A percentile compares a stretch with the other conserved stretches of the same genome.
Evolutionary conservation across 345 rosid genomes (phyloP).

Genomic region (Boechera stricta): DNA sequence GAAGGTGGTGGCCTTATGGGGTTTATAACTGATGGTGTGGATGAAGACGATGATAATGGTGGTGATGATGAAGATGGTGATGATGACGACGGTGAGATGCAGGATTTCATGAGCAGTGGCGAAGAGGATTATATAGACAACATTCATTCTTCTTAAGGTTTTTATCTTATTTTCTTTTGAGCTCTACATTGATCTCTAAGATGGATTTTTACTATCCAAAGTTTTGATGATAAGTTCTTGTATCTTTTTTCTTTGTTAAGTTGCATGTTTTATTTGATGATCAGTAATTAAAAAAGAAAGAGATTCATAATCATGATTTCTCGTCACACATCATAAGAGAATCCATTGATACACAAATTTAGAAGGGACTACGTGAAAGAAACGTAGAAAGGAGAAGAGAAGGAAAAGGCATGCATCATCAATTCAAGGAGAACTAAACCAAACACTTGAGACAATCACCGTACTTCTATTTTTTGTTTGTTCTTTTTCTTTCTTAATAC

Average conservation of each 20-base stretch:
- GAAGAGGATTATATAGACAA: slow-evolving; percentile 69
- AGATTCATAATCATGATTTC: background rate
- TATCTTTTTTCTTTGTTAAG: background rate
- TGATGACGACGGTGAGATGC: slow-evolving; percentile 59
- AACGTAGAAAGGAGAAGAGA: background rate
- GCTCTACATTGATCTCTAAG: slow-evolving; percentile 15
- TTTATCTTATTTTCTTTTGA: slow-evolving; percentile 1
- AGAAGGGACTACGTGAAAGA: background rate
- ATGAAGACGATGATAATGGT: slow-evolving; percentile 63
- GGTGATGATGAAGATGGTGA: slow-evolving; percentile 71
- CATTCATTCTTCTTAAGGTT: slow-evolving; percentile 53
- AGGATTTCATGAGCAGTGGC: slow-evolving; percentile 80
- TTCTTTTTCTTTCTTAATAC: slow-evolving; percentile 27
- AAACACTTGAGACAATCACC: slow-evolving; percentile 36
- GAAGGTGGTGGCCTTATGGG: slow-evolving; percentile 62
- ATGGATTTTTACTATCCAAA: slow-evolving; percentile 23
- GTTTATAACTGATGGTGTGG: slow-evolving; percentile 50
- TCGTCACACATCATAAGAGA: background rate
- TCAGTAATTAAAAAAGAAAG: slow-evolving; percentile 17
- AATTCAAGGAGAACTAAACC: slow-evolving; percentile 37
- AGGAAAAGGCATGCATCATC: slow-evolving; percentile 8
- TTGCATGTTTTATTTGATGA: background rate
- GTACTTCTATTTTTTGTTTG: background rate
- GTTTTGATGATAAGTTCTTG: slow-evolving; percentile 39
- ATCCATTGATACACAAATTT: background rate